Evolutionary conservation across 1,284 basidiomycete species (phyloP).

Genomic region (Puccinia horiana): DNA sequence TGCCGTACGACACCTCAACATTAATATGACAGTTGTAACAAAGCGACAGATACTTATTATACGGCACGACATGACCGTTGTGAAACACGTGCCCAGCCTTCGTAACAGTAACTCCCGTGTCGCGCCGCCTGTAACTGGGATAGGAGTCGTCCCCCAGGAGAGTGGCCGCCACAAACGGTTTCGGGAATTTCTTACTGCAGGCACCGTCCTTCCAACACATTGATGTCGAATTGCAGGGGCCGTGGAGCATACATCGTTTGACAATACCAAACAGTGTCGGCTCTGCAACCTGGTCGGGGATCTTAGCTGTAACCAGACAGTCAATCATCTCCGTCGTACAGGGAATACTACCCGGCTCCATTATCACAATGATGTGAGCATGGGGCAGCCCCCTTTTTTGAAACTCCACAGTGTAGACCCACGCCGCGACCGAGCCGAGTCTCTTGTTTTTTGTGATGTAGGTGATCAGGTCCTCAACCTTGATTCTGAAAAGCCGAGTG

Average conservation of each 20-base stretch:
- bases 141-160: too few relatives aligned
- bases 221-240: not conserved
- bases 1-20: too few relatives aligned
- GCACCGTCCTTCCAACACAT: not conserved
- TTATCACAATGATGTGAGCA: too few relatives aligned
- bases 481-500: not conserved
- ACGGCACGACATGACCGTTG: not conserved
- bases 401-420: constrained; percentile 55
- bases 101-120: not conserved
- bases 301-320: constrained; percentile 55
- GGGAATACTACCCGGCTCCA: constrained; percentile 58
- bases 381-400: constrained; percentile 64
- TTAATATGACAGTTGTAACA: not conserved
- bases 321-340: constrained; percentile 60
- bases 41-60: not conserved
- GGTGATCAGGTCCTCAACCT: not conserved
- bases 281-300: not conserved
- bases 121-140: not conserved
- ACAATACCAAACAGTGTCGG: not conserved
- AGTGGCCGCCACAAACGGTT: not conserved
- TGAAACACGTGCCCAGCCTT: not conserved
- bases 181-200: not conserved
- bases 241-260: not conserved
- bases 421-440: not conserved
- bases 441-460: not conserved